Percentiles rank a stretch among this genome's conserved stretches.
These are phyloP conservation scores for Penicillium hesseltinei DNA, from an alignment of 2,329 filamentous ascomycete species.

Conservation along the genomic window DNA sequence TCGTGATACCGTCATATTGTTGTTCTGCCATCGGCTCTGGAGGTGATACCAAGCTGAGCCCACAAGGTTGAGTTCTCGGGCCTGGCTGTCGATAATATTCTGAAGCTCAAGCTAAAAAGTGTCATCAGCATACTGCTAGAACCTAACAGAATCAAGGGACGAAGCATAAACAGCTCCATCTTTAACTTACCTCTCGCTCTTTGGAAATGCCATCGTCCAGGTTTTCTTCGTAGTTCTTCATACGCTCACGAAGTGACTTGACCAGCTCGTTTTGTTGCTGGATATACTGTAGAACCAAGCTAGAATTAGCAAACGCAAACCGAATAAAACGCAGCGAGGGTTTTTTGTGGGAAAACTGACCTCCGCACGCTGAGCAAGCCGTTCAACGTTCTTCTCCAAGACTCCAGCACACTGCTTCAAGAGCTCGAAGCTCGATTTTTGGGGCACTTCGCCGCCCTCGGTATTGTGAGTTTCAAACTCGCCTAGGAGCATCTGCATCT, in stretches of 20 bases:
- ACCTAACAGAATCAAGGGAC: not conserved
- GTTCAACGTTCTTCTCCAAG: constrained; percentile 54
- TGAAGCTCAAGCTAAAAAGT: constrained; percentile 40
- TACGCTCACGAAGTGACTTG: constrained; percentile 42
- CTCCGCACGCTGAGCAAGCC: constrained; percentile 44
- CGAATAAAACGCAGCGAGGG: not conserved
- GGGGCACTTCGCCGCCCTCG: constrained; percentile 31
- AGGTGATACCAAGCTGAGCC: constrained; percentile 50
- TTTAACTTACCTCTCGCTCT: constrained; percentile 40
- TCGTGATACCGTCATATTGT: constrained; percentile 42
- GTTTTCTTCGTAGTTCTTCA: constrained; percentile 41
- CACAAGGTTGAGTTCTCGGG: constrained; percentile 46
- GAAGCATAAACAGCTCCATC: not conserved
- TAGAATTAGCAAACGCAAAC: constrained; percentile 17
- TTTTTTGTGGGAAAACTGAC: constrained; percentile 28
- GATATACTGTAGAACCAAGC: constrained; percentile 35
- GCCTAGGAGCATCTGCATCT: constrained; percentile 43
- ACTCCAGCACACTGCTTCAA: constrained; percentile 50
- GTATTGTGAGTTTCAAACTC: constrained; percentile 40
- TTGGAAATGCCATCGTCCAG: constrained; percentile 38
- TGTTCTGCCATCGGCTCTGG: constrained; percentile 46
- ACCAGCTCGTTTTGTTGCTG: constrained; percentile 45
- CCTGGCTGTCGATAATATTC: constrained; percentile 40
- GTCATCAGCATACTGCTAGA: constrained; percentile 15
- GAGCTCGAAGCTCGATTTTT: constrained; percentile 41